Percentiles rank a stretch among this genome's conserved stretches.
Evolutionary conservation across 2,329 filamentous ascomycete species (phyloP).

Genomic region (Cordyceps cateniannulata): DNA sequence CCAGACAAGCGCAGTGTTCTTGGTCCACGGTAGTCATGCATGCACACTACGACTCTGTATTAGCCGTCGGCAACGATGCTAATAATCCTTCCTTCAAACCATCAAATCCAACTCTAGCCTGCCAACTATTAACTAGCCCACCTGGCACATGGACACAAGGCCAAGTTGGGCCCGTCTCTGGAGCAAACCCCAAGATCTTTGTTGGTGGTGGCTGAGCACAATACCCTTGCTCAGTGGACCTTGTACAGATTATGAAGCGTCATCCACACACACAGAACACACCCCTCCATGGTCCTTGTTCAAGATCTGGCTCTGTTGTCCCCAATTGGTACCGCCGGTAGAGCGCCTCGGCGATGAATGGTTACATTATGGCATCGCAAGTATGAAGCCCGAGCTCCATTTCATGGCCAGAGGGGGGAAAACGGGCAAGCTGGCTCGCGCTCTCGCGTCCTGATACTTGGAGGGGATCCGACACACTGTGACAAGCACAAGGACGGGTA

Average conservation of each 20-base stretch:
- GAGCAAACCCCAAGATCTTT: slow-evolving; percentile 5
- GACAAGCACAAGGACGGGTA: background rate
- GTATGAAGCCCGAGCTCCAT: background rate
- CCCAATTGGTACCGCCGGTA: slow-evolving; percentile 2
- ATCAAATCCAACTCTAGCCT: background rate
- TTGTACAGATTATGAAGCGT: background rate
- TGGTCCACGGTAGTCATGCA: too few relatives aligned
- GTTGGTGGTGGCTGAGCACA: slow-evolving; percentile 12
- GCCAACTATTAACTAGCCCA: background rate
- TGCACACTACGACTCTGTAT: background rate
- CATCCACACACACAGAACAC: too few relatives aligned
- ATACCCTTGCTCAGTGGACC: background rate
- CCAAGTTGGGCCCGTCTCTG: background rate
- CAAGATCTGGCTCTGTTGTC: background rate
- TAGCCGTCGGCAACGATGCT: background rate
- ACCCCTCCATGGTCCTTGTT: background rate
- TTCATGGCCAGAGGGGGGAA: background rate
- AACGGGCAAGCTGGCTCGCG: background rate
- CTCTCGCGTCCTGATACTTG: background rate
- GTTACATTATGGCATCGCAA: slow-evolving; percentile 8
- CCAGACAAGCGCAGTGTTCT: too few relatives aligned
- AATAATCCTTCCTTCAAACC: background rate
- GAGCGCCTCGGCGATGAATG: slow-evolving; percentile 10
- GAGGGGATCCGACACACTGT: background rate
- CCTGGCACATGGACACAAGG: background rate